Base-by-base conservation (phyloP, 2,329 filamentous ascomycete genomes). In the Aspergillus sp. region DNA sequence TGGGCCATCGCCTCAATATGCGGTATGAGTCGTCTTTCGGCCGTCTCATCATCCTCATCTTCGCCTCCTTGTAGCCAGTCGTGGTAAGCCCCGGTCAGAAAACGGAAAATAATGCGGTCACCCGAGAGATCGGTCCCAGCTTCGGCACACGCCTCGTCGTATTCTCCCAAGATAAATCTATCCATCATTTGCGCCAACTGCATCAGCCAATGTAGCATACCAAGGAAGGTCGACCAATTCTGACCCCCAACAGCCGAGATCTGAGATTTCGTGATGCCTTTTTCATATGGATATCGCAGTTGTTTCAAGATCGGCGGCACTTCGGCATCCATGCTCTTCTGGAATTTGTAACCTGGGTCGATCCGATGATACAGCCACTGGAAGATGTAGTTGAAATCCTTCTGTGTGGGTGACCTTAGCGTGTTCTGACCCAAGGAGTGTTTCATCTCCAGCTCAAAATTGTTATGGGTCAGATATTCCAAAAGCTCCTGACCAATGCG, bases 131-230 rank as follows among this genome's bases (percentile, higher is more conserved):
- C 91, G 28, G 91, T 75, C 2, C 89, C 91, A 17, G 78, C 80
- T 48, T 95, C 89, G 26, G 82, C 72, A 55, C 86, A 95, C 1
- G 86, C 88, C 32, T 94, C 82, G 45, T 95, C 86, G 57, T 94
- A 98, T 29, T 78, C 77, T 37, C 86, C 81, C 34, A 67, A 60
- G 1, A 75, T 68, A 53, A 88, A 96, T 14, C 82, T 75, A 41
- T 96, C 88, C 52, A 96, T 75, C 80, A 96, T 93, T 47, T 89
- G 80, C 4, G 86, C 85, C 32, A 98, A 68, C 60, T 96, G 88
- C 89, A 98, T 94, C 78, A 98, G 89, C 91, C 91, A 98, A 63
- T 98, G 88, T 31, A 98, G 69, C 56, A 98, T 68, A 0, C 88
- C 91, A 8, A 98, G 68, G 51, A 98, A 96, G 0, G 86, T 91